Conservation (phyloP, 2,329 filamentous ascomycete genomes). For the Emergomyces orientalis region DNA sequence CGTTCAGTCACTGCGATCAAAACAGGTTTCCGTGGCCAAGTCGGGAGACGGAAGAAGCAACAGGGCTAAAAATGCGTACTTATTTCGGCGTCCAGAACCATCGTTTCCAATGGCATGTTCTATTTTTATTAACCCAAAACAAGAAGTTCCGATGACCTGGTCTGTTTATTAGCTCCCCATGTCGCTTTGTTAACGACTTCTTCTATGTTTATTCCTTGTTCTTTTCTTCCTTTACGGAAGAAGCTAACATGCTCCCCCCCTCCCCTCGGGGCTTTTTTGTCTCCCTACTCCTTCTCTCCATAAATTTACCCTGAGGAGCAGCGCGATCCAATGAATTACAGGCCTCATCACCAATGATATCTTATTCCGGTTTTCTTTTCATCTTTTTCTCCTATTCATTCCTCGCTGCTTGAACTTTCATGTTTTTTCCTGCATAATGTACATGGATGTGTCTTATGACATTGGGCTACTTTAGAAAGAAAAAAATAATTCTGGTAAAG, state of each 20-base stretch:
- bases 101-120: constrained; percentile 9
- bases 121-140: constrained; percentile 10
- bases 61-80: constrained; percentile 53
- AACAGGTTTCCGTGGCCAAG: constrained; percentile 99
- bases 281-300: not conserved
- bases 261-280: not conserved
- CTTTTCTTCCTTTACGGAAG: not conserved
- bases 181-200: not conserved
- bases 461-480: not conserved
- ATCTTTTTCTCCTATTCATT: not conserved
- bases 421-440: constrained; percentile 3
- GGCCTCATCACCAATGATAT: not conserved
- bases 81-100: constrained; percentile 2
- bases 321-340: not conserved
- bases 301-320: not conserved
- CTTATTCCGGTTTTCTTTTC: not conserved
- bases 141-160: not conserved
- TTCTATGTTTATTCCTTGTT: not conserved
- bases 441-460: not conserved
- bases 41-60: constrained; percentile 97
- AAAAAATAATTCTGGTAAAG: not conserved
- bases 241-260: not conserved
- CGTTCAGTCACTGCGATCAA: constrained; percentile 96
- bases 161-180: not conserved
- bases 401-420: not conserved